A percentile compares a stretch with the other conserved stretches of the same genome.
Conservation (phyloP, 768 basidiomycete genomes). For the Chalciporus sphaerocephalus region DNA sequence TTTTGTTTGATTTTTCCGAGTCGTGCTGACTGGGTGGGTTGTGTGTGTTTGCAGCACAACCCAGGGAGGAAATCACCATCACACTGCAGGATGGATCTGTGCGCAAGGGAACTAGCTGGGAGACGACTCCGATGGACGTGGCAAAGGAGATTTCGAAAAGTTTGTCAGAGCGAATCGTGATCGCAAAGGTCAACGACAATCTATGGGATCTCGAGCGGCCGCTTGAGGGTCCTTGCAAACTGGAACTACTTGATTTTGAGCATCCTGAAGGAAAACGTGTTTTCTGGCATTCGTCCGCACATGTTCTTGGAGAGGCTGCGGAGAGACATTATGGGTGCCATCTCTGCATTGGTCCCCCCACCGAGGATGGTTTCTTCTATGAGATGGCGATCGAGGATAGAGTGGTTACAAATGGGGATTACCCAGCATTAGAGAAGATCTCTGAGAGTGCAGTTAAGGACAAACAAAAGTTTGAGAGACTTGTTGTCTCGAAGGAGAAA, state of each 20-base stretch:
- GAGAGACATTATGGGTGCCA: slow-evolving; percentile 97
- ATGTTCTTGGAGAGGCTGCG: slow-evolving; percentile 93
- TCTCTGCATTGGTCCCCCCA: slow-evolving; percentile 94
- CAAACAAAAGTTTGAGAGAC: slow-evolving; percentile 93
- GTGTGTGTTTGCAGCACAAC: slow-evolving; percentile 48
- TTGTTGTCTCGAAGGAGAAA: slow-evolving; percentile 91
- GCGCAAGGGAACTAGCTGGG: slow-evolving; percentile 85
- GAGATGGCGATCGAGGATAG: slow-evolving; percentile 91
- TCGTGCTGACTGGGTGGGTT: background rate
- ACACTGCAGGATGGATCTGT: slow-evolving; percentile 85
- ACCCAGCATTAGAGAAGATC: slow-evolving; percentile 83
- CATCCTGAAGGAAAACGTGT: slow-evolving; percentile 93
- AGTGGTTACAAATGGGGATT: slow-evolving; percentile 76
- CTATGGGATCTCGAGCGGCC: slow-evolving; percentile 97
- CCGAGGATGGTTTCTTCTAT: slow-evolving; percentile 98
- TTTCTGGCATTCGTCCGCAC: slow-evolving; percentile 99
- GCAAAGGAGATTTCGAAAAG: slow-evolving; percentile 85
- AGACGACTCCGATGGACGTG: slow-evolving; percentile 89
- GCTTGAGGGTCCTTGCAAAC: slow-evolving; percentile 75
- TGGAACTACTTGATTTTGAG: slow-evolving; percentile 90
- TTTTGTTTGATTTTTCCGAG: background rate
- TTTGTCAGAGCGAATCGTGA: slow-evolving; percentile 84
- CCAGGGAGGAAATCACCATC: slow-evolving; percentile 76
- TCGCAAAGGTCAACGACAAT: slow-evolving; percentile 85
- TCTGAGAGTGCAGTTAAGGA: slow-evolving; percentile 89